Evolutionary conservation across 73 alveolate species (phyloP).

Genomic region (Effrenium voratum): DNA sequence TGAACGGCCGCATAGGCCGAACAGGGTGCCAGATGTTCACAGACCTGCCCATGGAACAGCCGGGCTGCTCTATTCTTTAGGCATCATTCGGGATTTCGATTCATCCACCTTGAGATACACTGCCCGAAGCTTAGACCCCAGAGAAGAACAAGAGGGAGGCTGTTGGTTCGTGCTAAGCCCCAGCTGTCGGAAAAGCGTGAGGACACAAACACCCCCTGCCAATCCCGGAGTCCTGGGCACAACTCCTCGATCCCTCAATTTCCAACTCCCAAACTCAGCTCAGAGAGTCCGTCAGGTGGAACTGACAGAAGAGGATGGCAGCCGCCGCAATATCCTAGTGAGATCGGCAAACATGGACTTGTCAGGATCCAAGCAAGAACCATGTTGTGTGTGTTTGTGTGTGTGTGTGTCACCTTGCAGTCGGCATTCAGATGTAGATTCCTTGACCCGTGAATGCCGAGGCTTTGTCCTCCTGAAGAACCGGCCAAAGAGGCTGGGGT

Average conservation of each 20-base stretch:
- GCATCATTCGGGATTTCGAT: conserved; percentile 68
- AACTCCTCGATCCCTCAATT: background rate
- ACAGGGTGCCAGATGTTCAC: too few species aligned
- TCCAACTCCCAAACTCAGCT: background rate
- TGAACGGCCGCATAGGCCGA: conserved; percentile 72
- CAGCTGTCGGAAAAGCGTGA: background rate
- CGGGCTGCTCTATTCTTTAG: background rate
- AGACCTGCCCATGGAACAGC: too few species aligned
- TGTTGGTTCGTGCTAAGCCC: background rate
- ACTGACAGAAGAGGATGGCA: conserved; percentile 71
- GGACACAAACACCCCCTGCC: background rate
- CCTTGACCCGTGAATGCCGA: background rate
- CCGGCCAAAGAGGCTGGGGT: conserved; percentile 5
- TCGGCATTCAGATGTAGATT: background rate
- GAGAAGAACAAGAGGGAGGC: background rate
- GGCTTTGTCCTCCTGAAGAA: conserved; percentile 50
- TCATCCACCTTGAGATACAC: conserved; percentile 36
- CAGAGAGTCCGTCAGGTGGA: conserved; percentile 19
- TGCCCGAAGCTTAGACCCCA: background rate
- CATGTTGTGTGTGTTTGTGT: background rate
- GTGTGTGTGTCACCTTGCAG: background rate
- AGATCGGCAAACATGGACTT: conserved; percentile 50
- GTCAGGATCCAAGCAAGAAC: background rate
- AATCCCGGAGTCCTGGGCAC: background rate
- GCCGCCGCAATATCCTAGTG: conserved; percentile 12